These are phyloP conservation scores for Cercospora sp. DNA, from an alignment of 2,329 filamentous ascomycete genomes.

Conservation along the genomic window DNA sequence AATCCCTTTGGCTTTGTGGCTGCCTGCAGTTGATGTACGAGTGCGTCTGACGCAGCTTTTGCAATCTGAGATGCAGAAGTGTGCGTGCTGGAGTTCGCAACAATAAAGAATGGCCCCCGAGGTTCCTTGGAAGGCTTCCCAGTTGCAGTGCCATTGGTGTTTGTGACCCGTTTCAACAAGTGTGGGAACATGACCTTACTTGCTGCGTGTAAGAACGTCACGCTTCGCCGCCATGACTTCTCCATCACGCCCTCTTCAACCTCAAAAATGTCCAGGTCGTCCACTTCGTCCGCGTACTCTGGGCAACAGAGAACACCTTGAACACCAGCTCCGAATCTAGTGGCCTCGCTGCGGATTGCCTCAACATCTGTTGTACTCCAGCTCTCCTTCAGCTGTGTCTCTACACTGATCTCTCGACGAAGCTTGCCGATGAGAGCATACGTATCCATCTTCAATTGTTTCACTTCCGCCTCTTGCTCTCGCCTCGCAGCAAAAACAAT, in stretches of 20 bases:
- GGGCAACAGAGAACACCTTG: conserved; percentile 34
- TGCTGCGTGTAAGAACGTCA: conserved; percentile 32
- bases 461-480: conserved; percentile 26
- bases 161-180: conserved; percentile 14
- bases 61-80: conserved; percentile 21
- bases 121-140: conserved; percentile 11
- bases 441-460: conserved; percentile 31
- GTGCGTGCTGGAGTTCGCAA: conserved; percentile 17
- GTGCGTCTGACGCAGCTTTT: conserved; percentile 22
- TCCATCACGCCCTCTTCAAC: conserved; percentile 28
- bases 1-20: conserved; percentile 23
- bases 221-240: conserved; percentile 28
- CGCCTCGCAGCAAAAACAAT: conserved; percentile 21
- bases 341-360: conserved; percentile 20
- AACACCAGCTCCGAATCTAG: conserved; percentile 21
- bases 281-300: conserved; percentile 16
- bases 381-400: conserved; percentile 23
- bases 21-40: conserved; percentile 24
- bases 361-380: conserved; percentile 28
- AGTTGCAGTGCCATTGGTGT: conserved; percentile 3
- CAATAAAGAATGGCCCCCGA: conserved; percentile 27
- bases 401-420: conserved; percentile 31
- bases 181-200: conserved; percentile 18
- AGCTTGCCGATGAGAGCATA: conserved; percentile 29
- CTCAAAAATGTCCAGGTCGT: conserved; percentile 26